Percentiles rank a stretch among this genome's conserved stretches.
phyloP scores from a whole-genome alignment of 495 filamentous ascomycete genomes.

The Letharia columbiana region DNA sequence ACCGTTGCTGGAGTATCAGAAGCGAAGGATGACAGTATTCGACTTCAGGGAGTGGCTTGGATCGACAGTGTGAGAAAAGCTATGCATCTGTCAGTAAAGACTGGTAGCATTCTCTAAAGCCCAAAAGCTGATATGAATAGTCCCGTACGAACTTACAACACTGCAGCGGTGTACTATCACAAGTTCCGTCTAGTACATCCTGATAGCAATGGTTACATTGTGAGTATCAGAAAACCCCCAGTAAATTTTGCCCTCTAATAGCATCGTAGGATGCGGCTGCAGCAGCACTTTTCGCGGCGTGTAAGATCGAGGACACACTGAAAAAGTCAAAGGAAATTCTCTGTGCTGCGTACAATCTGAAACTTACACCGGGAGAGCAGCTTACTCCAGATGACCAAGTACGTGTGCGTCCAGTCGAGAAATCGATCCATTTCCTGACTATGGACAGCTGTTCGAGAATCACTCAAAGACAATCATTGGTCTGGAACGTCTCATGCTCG shows the following conservation, averaged over 20 bases:
- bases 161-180: conserved; percentile 79
- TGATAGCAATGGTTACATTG: conserved; percentile 45
- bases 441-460: conserved; percentile 61
- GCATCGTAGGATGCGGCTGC: conserved; percentile 64
- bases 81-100: conserved; percentile 56
- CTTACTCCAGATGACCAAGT: conserved; percentile 78
- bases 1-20: conserved; percentile 45
- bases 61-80: conserved; percentile 68
- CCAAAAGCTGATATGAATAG: conserved; percentile 32
- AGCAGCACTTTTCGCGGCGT: conserved; percentile 80
- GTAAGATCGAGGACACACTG: conserved; percentile 95
- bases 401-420: background rate
- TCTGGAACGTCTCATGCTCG: conserved; percentile 88
- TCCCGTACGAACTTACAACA: conserved; percentile 76
- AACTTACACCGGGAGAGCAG: conserved; percentile 58
- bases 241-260: conserved; percentile 22
- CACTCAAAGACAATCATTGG: conserved; percentile 71
- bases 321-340: conserved; percentile 94
- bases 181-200: conserved; percentile 74
- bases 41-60: conserved; percentile 70
- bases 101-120: conserved; percentile 4
- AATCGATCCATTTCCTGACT: conserved; percentile 2
- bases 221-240: conserved; percentile 3
- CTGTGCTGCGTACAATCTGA: conserved; percentile 81
- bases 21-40: conserved; percentile 57